Conservation (phyloP, 495 filamentous ascomycete species). For the Aspergillus steynii region DNA sequence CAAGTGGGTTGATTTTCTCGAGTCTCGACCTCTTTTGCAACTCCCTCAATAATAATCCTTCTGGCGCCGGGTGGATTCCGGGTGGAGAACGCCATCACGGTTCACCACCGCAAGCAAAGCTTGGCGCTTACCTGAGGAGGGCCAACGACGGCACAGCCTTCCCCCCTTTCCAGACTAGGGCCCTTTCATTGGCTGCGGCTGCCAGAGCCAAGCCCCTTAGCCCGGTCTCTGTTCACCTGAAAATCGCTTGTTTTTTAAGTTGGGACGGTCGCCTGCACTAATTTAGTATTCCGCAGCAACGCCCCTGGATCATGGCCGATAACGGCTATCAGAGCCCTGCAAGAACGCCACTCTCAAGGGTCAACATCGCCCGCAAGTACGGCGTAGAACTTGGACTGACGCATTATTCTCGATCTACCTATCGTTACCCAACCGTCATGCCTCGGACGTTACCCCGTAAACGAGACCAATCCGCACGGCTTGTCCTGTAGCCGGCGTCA, state of each 20-base stretch:
- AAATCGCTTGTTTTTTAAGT: conserved; percentile 7
- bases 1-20: conserved; percentile 1
- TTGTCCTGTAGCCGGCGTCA: neutral
- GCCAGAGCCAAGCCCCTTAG: neutral
- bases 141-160: conserved; percentile 5
- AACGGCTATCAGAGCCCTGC: neutral
- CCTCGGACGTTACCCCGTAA: too few species aligned
- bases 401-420: too few species aligned
- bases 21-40: conserved; percentile 1
- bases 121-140: conserved; percentile 7
- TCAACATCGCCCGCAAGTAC: neutral
- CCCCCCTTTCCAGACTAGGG: neutral
- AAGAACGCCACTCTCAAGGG: conserved; percentile 1
- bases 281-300: conserved; percentile 1
- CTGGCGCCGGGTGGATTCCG: neutral
- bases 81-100: neutral
- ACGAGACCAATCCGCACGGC: too few species aligned
- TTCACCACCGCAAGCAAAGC: conserved; percentile 12
- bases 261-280: neutral
- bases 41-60: neutral
- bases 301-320: conserved; percentile 1
- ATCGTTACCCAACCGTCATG: too few species aligned
- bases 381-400: too few species aligned
- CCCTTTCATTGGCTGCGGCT: neutral
- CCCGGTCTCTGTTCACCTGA: conserved; percentile 6